Evolutionary conservation across 2,329 filamentous ascomycete species (phyloP), one percentile per base, ranked within the genome.

Genomic region (Diplocarpon mali): DNA sequence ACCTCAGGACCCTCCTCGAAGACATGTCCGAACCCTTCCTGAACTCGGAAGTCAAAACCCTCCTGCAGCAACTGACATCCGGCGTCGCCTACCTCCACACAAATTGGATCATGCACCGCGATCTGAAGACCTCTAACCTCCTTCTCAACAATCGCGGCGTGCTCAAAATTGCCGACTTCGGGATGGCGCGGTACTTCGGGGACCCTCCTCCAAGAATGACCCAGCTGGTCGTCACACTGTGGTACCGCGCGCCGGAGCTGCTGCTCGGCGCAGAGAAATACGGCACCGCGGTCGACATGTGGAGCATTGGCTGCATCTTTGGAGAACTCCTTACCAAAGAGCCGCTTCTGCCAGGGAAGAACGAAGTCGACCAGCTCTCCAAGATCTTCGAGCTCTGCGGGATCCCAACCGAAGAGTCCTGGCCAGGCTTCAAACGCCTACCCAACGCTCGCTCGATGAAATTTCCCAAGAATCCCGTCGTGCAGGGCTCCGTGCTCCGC

Each of bases 91-190:
- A 90, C 66, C 78, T 98, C 12, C 92, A 98, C 68, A 73, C 76
- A 38, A 78, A 87, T 65, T 93, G 83, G 82, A 93, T 98, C 57
- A 74, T 98, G 48, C 88, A 92, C 67, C 86, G 89, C 45, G 89
- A 95, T 65, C 78, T 95, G 58, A 95, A 95, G 65, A 93, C 88
- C 3, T 90, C 85, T 39, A 95, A 95, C 60, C 79, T 98, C 38
- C 79, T 98, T 38, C 83, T 98, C 67, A 93, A 87, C 69, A 96
- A 96, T 69, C 85, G 88, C 37, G 92, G 92, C 37, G 81, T 85
- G 62, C 81, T 98, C 64, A 95, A 95, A 65, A 82, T 98, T 52
- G 92, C 92, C 48, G 92, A 98, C 66, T 98, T 98, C 61, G 92
- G 92, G 63, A 95, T 98, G 87, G 90, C 92, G 3, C 78, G 92